A percentile compares a stretch with the other conserved stretches of the same genome.
These are phyloP conservation scores for Ophiostoma perfectum DNA, from an alignment of 2,329 filamentous ascomycete genomes.

Conservation along the genomic window DNA sequence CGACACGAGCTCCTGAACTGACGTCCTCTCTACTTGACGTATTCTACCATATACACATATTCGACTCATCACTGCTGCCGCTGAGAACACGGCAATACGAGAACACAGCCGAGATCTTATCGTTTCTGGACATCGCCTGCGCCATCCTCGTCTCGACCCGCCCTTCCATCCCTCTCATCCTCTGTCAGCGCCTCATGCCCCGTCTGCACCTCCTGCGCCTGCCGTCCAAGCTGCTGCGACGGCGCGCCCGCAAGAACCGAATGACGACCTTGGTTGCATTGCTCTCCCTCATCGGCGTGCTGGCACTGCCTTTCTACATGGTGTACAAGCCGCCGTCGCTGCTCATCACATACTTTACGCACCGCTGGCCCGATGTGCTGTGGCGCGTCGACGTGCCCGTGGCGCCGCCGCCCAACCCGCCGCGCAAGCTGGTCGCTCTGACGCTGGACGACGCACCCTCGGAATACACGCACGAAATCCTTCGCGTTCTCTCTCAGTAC, in stretches of 20 bases:
- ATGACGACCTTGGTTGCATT: constrained; percentile 50
- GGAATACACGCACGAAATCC: constrained; percentile 62
- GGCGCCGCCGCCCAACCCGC: constrained; percentile 10
- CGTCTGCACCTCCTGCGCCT: constrained; percentile 45
- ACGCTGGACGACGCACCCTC: constrained; percentile 86
- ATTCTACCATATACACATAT: too few species aligned
- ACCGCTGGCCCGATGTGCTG: constrained; percentile 70
- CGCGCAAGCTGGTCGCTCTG: constrained; percentile 63
- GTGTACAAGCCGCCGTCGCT: constrained; percentile 76
- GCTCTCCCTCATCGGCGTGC: constrained; percentile 34
- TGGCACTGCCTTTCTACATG: constrained; percentile 52
- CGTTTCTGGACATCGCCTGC: background rate
- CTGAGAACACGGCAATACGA: background rate
- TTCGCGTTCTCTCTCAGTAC: constrained; percentile 59
- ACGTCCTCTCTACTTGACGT: background rate
- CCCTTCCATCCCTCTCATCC: background rate
- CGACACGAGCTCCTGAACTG: background rate
- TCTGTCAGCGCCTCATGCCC: constrained; percentile 3
- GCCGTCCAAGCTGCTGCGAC: constrained; percentile 52
- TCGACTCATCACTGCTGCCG: too few species aligned
- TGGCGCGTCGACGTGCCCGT: constrained; percentile 55
- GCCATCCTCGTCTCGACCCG: background rate
- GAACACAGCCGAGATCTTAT: background rate
- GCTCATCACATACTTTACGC: constrained; percentile 65
- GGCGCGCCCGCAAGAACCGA: constrained; percentile 53